Evolutionary conservation across 139 green algal species (phyloP), one percentile per base, ranked within the genome.

Genomic region (Monoraphidium neglectum): DNA sequence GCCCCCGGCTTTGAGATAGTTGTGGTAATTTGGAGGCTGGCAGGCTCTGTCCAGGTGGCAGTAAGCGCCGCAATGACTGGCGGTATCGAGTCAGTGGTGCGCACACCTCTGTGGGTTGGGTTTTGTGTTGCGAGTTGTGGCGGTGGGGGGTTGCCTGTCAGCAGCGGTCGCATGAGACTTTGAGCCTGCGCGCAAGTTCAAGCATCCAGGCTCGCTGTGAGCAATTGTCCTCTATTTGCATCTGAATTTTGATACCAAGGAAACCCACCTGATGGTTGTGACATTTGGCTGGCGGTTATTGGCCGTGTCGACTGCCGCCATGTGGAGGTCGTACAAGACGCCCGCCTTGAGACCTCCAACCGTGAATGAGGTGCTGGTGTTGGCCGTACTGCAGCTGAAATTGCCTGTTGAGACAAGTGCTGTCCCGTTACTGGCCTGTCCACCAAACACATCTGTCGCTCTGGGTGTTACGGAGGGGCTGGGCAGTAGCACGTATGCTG

Each of bases 1-100:
- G 70, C 66, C 28, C 80, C 80, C 24, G 56, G 70, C 49, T 86
- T 79, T 57, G 68, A 61, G 37, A 62, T 8, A 36, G 72, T 80
- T 4, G 51, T 70, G 4, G 30, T 61, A 26, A 86, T 30, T 16
- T 51, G 74, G 43, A 82, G 38, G 3, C 54, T 72, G 54, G 79
- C 82, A 1, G 65, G 66, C 5, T 70, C 23, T 12, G 70, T 59
- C 16, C 73, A 61, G 37, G 70, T 80, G 8, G 57, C 60, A 10
- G 47, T 68, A 2, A 86, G 37, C 56, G 5, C 35, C 2, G 43
- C 40, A 5, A 86, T 74, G 0, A 47, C 28, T 5, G 80, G 80
- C 30, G 75, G 80, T 4, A 26, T 49, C 23, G 62, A 80, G 76
- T 86, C 80, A 2, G 40, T 49, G 24, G 72, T 78, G 30, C 80